Percentiles rank a stretch among this genome's conserved stretches.
Evolutionary conservation across 2,329 filamentous ascomycete species (phyloP).

Genomic region (Scytalidium lignicola): DNA sequence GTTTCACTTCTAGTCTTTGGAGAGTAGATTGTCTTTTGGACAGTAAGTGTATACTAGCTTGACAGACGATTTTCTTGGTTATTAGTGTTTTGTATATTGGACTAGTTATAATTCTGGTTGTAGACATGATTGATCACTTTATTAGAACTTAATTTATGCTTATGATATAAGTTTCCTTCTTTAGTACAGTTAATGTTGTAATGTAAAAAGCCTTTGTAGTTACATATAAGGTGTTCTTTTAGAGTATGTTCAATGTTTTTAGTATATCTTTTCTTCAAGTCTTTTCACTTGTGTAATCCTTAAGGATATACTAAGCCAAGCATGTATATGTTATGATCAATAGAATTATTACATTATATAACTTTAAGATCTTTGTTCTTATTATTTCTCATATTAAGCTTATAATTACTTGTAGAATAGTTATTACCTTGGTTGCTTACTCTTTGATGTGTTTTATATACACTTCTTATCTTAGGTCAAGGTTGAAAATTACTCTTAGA

Average conservation of each 20-base stretch:
- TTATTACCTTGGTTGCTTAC: slow-evolving; percentile 7
- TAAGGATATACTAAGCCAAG: slow-evolving; percentile 18
- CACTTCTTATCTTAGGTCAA: slow-evolving; percentile 5
- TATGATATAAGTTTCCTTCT: background rate
- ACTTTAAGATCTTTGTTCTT: background rate
- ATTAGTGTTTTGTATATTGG: background rate
- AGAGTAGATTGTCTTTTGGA: background rate
- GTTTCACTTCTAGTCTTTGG: background rate
- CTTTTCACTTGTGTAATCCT: background rate
- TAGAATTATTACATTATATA: slow-evolving; percentile 26
- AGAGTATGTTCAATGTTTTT: background rate
- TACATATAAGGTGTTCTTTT: background rate
- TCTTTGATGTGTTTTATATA: slow-evolving; percentile 7
- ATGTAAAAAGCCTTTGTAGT: background rate
- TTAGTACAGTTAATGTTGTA: background rate
- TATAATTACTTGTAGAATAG: slow-evolving; percentile 2
- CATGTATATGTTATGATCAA: slow-evolving; percentile 27
- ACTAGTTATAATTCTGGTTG: background rate
- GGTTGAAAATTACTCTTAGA: slow-evolving; percentile 19
- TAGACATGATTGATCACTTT: background rate
- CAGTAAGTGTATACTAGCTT: background rate
- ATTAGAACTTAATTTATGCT: background rate
- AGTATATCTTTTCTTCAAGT: background rate
- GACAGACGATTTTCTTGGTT: background rate
- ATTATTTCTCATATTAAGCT: slow-evolving; percentile 4